These are phyloP conservation scores for Peronospora tabacina DNA, from an alignment of 352 stramenopile species.

Conservation along the genomic window DNA sequence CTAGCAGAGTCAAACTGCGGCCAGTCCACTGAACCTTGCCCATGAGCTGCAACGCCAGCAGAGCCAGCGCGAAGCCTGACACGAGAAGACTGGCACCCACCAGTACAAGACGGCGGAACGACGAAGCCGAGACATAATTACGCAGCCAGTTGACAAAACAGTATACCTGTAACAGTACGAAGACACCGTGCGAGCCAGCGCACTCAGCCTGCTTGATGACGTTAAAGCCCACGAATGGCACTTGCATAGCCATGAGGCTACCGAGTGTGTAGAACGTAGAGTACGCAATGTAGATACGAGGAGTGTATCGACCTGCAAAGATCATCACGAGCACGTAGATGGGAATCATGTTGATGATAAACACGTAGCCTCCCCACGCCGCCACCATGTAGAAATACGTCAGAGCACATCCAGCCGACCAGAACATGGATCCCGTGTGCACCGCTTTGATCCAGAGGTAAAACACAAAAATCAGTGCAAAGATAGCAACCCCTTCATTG, in stretches of 20 bases:
- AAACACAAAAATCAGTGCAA: constrained; percentile 96
- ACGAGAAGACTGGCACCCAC: constrained; percentile 54
- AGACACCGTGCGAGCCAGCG: constrained; percentile 87
- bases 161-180: constrained; percentile 87
- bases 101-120: constrained; percentile 71
- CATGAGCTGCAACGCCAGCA: constrained; percentile 75
- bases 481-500: constrained; percentile 97
- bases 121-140: constrained; percentile 61
- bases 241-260: constrained; percentile 93
- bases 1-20: constrained; percentile 84
- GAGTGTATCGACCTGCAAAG: constrained; percentile 89
- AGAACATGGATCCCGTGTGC: constrained; percentile 86
- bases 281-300: constrained; percentile 94
- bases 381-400: constrained; percentile 97
- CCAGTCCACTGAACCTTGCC: constrained; percentile 87
- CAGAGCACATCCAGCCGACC: constrained; percentile 73
- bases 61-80: constrained; percentile 35
- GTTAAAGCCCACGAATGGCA: constrained; percentile 97
- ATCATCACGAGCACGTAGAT: constrained; percentile 94
- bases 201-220: constrained; percentile 88
- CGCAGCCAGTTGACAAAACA: constrained; percentile 71
- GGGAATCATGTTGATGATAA: constrained; percentile 99
- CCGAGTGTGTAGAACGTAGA: constrained; percentile 95
- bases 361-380: constrained; percentile 96
- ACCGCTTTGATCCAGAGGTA: constrained; percentile 95